These are phyloP conservation scores for Mycena sanguinolenta DNA, from an alignment of 768 basidiomycete genomes.

Conservation along the genomic window DNA sequence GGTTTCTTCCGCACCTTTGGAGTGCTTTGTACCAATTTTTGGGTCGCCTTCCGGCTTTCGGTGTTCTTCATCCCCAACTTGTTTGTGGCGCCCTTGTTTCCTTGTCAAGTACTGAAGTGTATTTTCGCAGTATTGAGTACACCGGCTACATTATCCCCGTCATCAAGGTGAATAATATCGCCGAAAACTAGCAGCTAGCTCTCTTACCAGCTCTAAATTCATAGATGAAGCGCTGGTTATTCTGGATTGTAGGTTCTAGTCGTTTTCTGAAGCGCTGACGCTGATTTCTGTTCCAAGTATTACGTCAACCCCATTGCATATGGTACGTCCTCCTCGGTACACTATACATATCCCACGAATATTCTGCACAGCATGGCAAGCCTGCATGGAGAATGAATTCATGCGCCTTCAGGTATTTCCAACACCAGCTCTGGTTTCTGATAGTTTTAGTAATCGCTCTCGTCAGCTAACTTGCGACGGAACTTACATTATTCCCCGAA, in stretches of 20 bases:
- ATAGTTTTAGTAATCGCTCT: constrained; percentile 7
- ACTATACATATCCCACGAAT: background rate
- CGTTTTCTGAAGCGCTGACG: background rate
- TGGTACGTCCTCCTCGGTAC: constrained; percentile 51
- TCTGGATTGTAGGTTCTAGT: constrained; percentile 77
- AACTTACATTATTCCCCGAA: constrained; percentile 73
- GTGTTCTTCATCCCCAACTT: constrained; percentile 84
- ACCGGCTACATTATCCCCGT: constrained; percentile 79
- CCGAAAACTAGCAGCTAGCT: background rate
- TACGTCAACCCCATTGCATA: constrained; percentile 87
- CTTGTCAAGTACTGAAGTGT: background rate
- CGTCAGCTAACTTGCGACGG: constrained; percentile 75
- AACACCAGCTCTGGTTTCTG: constrained; percentile 26
- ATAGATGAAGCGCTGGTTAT: constrained; percentile 83
- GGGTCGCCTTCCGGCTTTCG: constrained; percentile 60
- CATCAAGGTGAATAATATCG: constrained; percentile 46
- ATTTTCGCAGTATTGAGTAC: constrained; percentile 50
- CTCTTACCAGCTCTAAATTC: background rate
- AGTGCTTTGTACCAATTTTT: constrained; percentile 60
- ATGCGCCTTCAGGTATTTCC: constrained; percentile 71
- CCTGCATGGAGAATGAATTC: constrained; percentile 90
- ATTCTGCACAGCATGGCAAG: constrained; percentile 71
- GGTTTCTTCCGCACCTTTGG: constrained; percentile 88
- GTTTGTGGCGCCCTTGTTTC: constrained; percentile 44
- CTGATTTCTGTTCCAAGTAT: constrained; percentile 55